Conservation (phyloP, 164 flowering plant genomes). For the Chloranthus sessilifolius region DNA sequence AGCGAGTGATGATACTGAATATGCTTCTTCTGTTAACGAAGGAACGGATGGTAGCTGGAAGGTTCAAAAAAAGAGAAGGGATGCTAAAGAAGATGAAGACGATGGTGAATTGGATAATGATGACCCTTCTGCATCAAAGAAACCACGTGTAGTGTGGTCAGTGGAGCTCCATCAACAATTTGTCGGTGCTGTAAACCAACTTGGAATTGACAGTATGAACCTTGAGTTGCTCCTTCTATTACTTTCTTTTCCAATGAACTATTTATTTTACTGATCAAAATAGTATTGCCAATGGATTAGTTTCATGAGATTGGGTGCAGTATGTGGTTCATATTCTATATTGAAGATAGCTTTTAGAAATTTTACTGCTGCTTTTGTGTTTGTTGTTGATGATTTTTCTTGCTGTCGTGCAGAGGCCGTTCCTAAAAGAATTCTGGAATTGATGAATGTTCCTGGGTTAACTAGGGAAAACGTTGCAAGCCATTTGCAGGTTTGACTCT, state of each 20-base stretch:
- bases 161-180: constrained; percentile 88
- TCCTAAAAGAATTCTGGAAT: constrained; percentile 83
- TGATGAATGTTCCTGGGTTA: constrained; percentile 89
- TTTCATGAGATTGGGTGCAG: too few relatives aligned
- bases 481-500: constrained; percentile 74
- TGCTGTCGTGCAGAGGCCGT: constrained; percentile 74
- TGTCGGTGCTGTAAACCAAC: constrained; percentile 85
- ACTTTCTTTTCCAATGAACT: constrained; percentile 3
- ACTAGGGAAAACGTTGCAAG: constrained; percentile 94
- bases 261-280: constrained; percentile 1
- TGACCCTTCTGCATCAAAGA: constrained; percentile 64
- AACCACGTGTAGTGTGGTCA: constrained; percentile 94
- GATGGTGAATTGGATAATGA: constrained; percentile 62
- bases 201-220: constrained; percentile 85
- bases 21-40: constrained; percentile 58
- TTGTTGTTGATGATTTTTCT: background rate
- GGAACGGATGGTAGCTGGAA: constrained; percentile 51
- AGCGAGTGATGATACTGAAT: constrained; percentile 47
- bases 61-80: constrained; percentile 49
- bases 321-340: background rate
- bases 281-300: background rate
- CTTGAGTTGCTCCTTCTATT: background rate
- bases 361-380: background rate
- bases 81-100: constrained; percentile 53
- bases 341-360: background rate